Base-by-base conservation (phyloP, 225 moss, liverwort and hornwort genomes). In the Asterella californica region DNA sequence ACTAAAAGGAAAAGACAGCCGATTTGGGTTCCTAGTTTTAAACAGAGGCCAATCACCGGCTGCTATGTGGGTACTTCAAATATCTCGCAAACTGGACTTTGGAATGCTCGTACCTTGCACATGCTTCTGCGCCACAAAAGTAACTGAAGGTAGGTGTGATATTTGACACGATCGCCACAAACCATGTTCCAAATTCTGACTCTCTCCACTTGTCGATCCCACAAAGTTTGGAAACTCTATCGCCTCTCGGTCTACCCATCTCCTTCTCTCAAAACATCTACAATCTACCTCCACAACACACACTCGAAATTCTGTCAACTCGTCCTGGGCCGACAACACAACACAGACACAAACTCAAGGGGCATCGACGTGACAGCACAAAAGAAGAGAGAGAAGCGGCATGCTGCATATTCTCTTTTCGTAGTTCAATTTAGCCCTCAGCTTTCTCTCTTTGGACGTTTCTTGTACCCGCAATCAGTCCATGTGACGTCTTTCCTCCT, bases 291-390 rank as follows among this genome's bases (percentile, higher is more conserved):
- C 14, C 32, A 33, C 66, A 67, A 32, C 66, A 32, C 66, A 32
- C 33, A 33, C 12, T 32, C 34, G 14, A 57, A 19, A 18, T 61
- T 5, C 0, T 69, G 21, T 36, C 3, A 69, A 42, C 7, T 21
- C 36, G 69, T 14, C 38, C 5, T 22, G 27, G 66, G 14, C 14
- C 18, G 46, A 47, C 72, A 48, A 24, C 67, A 72, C 48, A 48
- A 15, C 72, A 48, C 45, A 69, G 38, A 69, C 69, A 38, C 61
- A 24, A 57, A 27, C 42, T 9, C 70, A 15, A 38, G 45, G 45
- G 70, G 70, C 70, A 7, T 70, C 38, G 22, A 45, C 29, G 48
- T 47, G 72, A 47, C 72, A 72, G 72, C 72, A 48, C 72, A 72
- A 72, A 72, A 15, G 49, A 47, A 47, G 27, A 29, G 72, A 48